phyloP scores from a whole-genome alignment of 2,329 filamentous ascomycete species.

The Hymenoscyphus fraxineus region DNA sequence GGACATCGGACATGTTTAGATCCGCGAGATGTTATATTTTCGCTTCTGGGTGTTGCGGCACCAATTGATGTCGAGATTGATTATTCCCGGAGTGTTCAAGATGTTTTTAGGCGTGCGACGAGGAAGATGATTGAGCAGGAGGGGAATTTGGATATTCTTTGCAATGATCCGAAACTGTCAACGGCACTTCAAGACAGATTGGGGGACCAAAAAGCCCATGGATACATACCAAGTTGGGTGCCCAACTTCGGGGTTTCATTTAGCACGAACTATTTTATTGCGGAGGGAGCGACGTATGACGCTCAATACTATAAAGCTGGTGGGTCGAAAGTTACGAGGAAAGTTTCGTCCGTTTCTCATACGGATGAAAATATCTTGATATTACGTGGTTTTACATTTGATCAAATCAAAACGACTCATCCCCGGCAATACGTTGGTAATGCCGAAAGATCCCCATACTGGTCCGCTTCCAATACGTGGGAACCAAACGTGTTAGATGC shows the following conservation, averaged over 20 bases:
- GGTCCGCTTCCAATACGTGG: too few species aligned
- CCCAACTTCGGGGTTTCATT: not conserved
- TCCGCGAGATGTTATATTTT: not conserved
- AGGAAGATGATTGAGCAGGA: not conserved
- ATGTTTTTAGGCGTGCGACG: not conserved
- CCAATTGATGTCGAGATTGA: not conserved
- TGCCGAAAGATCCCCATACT: not conserved
- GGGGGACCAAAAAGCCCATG: not conserved
- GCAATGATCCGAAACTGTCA: not conserved
- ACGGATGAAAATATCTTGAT: not conserved
- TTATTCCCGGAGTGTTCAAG: not conserved
- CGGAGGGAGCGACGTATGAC: not conserved
- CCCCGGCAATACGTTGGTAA: not conserved
- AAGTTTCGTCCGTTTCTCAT: not conserved
- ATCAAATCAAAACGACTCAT: not conserved
- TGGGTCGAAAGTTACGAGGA: not conserved
- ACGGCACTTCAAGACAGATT: not conserved
- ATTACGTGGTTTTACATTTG: not conserved
- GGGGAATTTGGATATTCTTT: not conserved
- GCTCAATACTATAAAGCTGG: not conserved
- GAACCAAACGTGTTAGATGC: not conserved
- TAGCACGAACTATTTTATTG: not conserved
- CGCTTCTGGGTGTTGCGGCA: not conserved
- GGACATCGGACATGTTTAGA: not conserved
- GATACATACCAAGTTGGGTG: not conserved